Conservation (phyloP, 441 rosid species). For the Populus hybrid region DNA sequence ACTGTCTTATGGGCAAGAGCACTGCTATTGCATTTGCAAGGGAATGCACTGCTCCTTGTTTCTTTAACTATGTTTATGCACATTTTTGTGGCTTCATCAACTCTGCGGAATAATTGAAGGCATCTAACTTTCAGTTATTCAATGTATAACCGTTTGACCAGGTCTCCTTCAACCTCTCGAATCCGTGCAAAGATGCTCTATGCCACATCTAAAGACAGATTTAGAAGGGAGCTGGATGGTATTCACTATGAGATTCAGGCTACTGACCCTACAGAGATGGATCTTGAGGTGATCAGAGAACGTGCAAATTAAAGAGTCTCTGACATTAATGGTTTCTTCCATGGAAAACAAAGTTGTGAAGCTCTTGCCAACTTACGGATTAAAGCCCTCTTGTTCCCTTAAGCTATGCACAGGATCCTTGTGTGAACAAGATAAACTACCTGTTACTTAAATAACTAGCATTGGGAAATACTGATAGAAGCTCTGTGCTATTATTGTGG, state of each 20-base stretch:
- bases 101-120: background rate
- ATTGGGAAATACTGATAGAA: constrained; percentile 16
- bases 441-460: constrained; percentile 7
- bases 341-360: constrained; percentile 8
- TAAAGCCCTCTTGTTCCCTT: constrained; percentile 2
- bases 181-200: constrained; percentile 55
- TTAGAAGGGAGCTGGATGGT: constrained; percentile 55
- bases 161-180: constrained; percentile 30
- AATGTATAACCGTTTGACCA: constrained; percentile 15
- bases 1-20: background rate
- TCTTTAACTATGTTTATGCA: background rate
- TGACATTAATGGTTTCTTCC: constrained; percentile 6
- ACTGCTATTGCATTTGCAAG: background rate
- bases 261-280: constrained; percentile 62
- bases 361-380: constrained; percentile 14
- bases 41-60: too few species aligned
- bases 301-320: constrained; percentile 35
- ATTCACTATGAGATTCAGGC: constrained; percentile 58
- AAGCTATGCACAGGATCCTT: background rate
- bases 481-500: background rate
- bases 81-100: background rate
- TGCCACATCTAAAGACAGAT: constrained; percentile 57
- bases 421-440: background rate
- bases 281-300: constrained; percentile 48
- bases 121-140: background rate